A percentile compares a stretch with the other conserved stretches of the same genome.
Conservation (phyloP, 371 early-diverging fungal genomes). For the Chytridium lagenaria region DNA sequence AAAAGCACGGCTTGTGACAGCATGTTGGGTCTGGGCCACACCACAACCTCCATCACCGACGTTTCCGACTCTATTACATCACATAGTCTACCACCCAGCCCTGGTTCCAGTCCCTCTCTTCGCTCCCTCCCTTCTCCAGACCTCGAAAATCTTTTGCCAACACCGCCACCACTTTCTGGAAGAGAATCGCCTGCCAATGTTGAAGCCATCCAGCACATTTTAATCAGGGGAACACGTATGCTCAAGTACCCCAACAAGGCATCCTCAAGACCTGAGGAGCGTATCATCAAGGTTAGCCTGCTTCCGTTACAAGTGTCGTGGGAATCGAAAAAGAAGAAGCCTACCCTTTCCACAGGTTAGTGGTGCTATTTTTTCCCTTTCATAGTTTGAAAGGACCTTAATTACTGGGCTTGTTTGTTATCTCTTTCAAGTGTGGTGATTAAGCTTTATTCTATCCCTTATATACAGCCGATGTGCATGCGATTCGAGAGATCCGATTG, state of each 20-base stretch:
- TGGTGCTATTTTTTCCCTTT: background rate
- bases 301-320: conserved; percentile 46
- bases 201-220: conserved; percentile 17
- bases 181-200: conserved; percentile 15
- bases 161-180: conserved; percentile 15
- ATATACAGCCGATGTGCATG: conserved; percentile 47
- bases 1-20: too few relatives aligned
- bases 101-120: background rate
- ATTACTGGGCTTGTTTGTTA: conserved; percentile 11
- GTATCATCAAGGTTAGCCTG: conserved; percentile 45
- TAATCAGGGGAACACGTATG: conserved; percentile 50
- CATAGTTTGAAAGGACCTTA: background rate
- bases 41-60: too few relatives aligned
- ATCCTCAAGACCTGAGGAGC: conserved; percentile 49
- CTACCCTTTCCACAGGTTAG: conserved; percentile 32
- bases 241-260: conserved; percentile 53
- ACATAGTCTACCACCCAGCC: background rate
- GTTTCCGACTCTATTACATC: background rate
- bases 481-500: conserved; percentile 54
- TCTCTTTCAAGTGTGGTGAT: too few relatives aligned
- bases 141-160: conserved; percentile 19
- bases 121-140: conserved; percentile 1
- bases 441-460: background rate
- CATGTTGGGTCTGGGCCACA: too few relatives aligned
- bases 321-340: conserved; percentile 55